These are phyloP conservation scores for Saprolegnia diclina DNA, from an alignment of 352 stramenopile genomes.

Conservation along the genomic window DNA sequence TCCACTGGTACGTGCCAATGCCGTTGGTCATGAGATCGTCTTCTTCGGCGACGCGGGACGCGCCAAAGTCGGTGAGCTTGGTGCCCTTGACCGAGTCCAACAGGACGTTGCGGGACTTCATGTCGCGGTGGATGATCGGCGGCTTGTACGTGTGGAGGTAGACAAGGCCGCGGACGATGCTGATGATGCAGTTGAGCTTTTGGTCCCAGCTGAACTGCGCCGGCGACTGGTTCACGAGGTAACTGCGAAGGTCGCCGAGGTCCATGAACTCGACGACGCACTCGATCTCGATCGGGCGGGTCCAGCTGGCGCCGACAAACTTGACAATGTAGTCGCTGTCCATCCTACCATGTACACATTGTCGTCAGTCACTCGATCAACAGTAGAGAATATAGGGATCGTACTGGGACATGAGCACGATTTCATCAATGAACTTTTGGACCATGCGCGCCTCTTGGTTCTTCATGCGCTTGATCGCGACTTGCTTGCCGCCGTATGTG, in stretches of 20 bases:
- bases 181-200: conserved; percentile 33
- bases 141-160: conserved; percentile 40
- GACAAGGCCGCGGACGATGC: conserved; percentile 36
- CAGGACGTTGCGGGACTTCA: conserved; percentile 47
- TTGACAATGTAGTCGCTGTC: neutral
- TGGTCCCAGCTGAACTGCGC: conserved; percentile 2
- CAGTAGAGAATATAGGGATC: neutral
- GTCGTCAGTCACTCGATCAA: neutral
- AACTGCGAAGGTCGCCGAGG: conserved; percentile 44
- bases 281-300: conserved; percentile 33
- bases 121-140: conserved; percentile 36
- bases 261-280: conserved; percentile 61
- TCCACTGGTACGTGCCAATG: conserved; percentile 36
- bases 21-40: conserved; percentile 43
- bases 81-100: conserved; percentile 30
- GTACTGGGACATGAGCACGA: conserved; percentile 19
- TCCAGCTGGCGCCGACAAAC: neutral
- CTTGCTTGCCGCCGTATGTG: conserved; percentile 27
- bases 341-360: neutral
- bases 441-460: neutral
- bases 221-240: conserved; percentile 40
- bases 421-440: conserved; percentile 22
- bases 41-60: conserved; percentile 36
- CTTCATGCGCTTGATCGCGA: conserved; percentile 33
- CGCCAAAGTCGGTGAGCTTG: conserved; percentile 58